Base-by-base conservation (phyloP, 2,329 filamentous ascomycete species). In the Stachybotrys chartarum region DNA sequence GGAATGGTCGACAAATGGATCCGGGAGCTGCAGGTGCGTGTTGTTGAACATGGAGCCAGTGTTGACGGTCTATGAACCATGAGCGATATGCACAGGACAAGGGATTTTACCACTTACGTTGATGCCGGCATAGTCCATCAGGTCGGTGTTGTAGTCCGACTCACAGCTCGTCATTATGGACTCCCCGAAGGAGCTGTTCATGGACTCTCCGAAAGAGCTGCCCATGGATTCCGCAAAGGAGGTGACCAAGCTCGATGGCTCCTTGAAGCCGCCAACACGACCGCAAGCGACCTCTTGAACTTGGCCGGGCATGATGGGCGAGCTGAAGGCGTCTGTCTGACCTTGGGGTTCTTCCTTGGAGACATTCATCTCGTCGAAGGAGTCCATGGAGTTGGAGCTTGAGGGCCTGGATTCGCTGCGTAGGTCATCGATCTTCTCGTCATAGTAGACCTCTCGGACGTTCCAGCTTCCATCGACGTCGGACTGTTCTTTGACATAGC, bases 371-470 rank as follows among this genome's bases (percentile, higher is more conserved):
- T 42, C 35, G 24, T 24, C 35, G 35, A 42, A 14, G 35, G 35
- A 42, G 10, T 42, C 35, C 35, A 42, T 42, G 35, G 35, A 42
- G 35, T 14, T 14, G 35, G 72, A 59, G 50, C 65, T 72, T 48
- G 67, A 65, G 47, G 63, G 63, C 1, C 14, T 42, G 35, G 35
- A 42, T 14, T 10, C 35, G 14, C 5, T 14, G 14, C 35, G 35
- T 14, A 62, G 62, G 49, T 75, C 70, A 0, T 68, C 65, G 12
- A 68, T 51, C 2, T 58, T 61, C 56, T 75, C 73, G 5, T 60
- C 59, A 52, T 65, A 75, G 0, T 16, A 48, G 16, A 75, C 70
- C 0, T 64, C 47, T 5, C 71, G 68, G 3, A 59, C 64, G 5
- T 61, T 62, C 11, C 60, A 51, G 1, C 59, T 57, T 53, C 71